Evolutionary conservation across 129 eudicot genomes (phyloP), one percentile per base, ranked within the genome.

Genomic region (Tagetes patula): DNA sequence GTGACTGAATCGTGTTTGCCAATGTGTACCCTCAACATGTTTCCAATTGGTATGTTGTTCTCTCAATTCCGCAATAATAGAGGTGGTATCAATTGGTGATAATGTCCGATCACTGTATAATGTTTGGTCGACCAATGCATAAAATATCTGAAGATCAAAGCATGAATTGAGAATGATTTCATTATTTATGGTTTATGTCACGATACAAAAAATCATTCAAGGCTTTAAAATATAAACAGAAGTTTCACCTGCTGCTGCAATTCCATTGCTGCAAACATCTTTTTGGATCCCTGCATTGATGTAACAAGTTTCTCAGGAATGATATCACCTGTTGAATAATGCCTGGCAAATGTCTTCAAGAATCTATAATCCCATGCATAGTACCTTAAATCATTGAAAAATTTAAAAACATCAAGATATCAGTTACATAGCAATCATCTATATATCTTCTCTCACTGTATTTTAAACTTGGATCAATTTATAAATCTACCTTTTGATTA

Each of bases 341-440:
- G 96, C 60, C 49, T 83, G 8, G 98, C 92, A 82, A 94, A 94
- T 70, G 78, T 90, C 84, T 73, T 90, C 78, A 94, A 72, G 34
- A 94, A 81, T 30, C 93, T 85, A 75, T 90, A 90, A 83, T 94
- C 98, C 96, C 98, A 90, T 13, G 96, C 96, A 78, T 77, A 94
- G 77, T 90, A 90, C 86, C 93, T 87, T 50, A 60, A 65, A 75
- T 5, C 5, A 56, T 62, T 31, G 33, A 33, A 45, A 45, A 47
- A 70, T 41, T 13, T 33, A 71, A 1, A 47, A 33, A 42, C 37
- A 55, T 67, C 39, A 58, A 45, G 7, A 59, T 34, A 58, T 12
- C 30, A 46, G 56, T 20, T 20, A 20, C 27, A 20, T 20, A 20
- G 27, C 27, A 20, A 20, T 20, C 27, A 50, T 50, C n/a, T 47